Base-by-base conservation (phyloP, 2,329 filamentous ascomycete species). In the Acephala macrosclerotiorum region DNA sequence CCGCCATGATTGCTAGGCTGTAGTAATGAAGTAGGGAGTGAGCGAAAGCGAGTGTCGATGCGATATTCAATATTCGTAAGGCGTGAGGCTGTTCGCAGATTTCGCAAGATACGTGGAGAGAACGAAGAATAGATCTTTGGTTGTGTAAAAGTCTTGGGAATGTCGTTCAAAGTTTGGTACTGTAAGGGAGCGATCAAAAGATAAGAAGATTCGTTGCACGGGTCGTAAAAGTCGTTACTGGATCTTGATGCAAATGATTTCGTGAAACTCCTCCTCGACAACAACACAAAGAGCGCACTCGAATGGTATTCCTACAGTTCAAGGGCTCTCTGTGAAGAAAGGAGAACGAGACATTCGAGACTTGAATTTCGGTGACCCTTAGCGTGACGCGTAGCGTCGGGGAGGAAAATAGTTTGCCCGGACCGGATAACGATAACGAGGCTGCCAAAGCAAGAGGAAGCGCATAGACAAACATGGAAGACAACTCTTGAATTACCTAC, bases 191-290 rank as follows among this genome's bases (percentile, higher is more conserved):
- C 14, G 64, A 65, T 56, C 58, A 62, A 64, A 67, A 71, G 69
- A 70, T 71, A 74, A 74, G 68, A 73, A 74, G 73, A 75, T 75
- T 75, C 74, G 73, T 75, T 66, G 65, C 67, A 73, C 65, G 62
- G 66, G 71, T 75, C 74, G 73, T 75, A 71, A 75, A 71, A 53
- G 68, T 74, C 72, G 72, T 75, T 70, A 70, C 55, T 68, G 60
- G 42, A 63, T 66, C 53, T 64, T 58, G 58, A 57, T 58, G 55
- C 12, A 25, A 55, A 59, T 62, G 58, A 25, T 60, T 33, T 40
- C 47, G 33, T 40, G 38, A 55, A 40, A 51, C 38, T 65, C 36
- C 57, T 67, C 65, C 40, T 63, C 61, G 42, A 58, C 49, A 64
- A 38, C 45, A 65, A 45, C 61, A 65, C 61, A 66, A 66, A 65